These are phyloP conservation scores for Mortierella sp. DNA, from an alignment of 371 early-diverging fungal species.

Conservation along the genomic window DNA sequence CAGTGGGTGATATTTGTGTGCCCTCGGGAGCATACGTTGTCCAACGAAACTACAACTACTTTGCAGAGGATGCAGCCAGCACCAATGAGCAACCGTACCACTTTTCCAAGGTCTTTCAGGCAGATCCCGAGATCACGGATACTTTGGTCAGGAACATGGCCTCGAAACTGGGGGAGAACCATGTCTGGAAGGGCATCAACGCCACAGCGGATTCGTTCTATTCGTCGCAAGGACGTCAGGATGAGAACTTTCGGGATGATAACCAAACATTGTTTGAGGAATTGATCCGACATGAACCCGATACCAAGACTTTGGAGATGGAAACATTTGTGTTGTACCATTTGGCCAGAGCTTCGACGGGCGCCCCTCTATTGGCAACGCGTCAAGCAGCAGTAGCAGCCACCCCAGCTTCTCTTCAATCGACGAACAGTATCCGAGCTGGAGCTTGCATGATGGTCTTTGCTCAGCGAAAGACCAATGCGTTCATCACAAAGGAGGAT, in stretches of 20 bases:
- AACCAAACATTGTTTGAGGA: slow-evolving; percentile 73
- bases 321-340: slow-evolving; percentile 91
- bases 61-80: slow-evolving; percentile 52
- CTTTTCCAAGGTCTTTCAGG: slow-evolving; percentile 69
- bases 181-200: slow-evolving; percentile 79
- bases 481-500: slow-evolving; percentile 76
- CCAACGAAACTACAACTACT: slow-evolving; percentile 83
- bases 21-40: slow-evolving; percentile 79
- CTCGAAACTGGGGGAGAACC: slow-evolving; percentile 57
- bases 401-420: background rate
- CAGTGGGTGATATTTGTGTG: slow-evolving; percentile 80
- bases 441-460: slow-evolving; percentile 90
- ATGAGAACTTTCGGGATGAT: slow-evolving; percentile 81
- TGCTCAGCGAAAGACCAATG: slow-evolving; percentile 79
- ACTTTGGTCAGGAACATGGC: slow-evolving; percentile 56
- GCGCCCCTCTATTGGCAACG: slow-evolving; percentile 24
- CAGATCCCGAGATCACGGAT: slow-evolving; percentile 69
- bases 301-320: slow-evolving; percentile 88
- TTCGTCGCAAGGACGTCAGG: slow-evolving; percentile 86
- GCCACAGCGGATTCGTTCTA: slow-evolving; percentile 94
- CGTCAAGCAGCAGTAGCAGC: background rate
- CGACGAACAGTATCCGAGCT: slow-evolving; percentile 68
- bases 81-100: slow-evolving; percentile 67
- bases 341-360: slow-evolving; percentile 69
- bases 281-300: slow-evolving; percentile 60